These are phyloP conservation scores for Trebouxia sp. DNA, from an alignment of 139 green algal species.

Conservation along the genomic window DNA sequence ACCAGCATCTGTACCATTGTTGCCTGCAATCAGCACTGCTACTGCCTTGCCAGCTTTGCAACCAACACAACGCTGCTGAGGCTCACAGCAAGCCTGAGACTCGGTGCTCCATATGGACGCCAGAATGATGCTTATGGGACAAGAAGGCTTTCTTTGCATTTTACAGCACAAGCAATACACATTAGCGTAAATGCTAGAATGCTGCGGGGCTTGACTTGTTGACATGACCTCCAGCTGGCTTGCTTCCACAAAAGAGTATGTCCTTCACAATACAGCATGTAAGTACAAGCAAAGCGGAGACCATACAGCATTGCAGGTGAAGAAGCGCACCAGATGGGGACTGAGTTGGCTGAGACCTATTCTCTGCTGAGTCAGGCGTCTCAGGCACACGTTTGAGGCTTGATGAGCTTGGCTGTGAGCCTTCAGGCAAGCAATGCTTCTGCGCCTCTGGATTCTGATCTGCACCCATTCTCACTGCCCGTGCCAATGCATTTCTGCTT, in stretches of 20 bases:
- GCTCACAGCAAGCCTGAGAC: no score
- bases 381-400: conserved; percentile 22
- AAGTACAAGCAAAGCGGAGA: no score
- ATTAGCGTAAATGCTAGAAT: background rate
- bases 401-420: conserved; percentile 9
- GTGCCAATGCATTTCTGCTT: no score
- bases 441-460: background rate
- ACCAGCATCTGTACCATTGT: no score
- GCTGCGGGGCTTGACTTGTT: background rate
- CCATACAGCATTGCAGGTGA: background rate
- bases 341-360: conserved; percentile 20
- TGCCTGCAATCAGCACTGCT: no score
- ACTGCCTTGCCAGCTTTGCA: no score
- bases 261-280: no score
- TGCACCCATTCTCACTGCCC: background rate
- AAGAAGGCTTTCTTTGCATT: background rate
- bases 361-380: conserved; percentile 23
- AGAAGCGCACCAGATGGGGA: background rate
- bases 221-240: background rate
- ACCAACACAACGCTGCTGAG: no score
- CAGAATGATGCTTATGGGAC: background rate
- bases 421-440: background rate
- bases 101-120: no score
- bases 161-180: background rate
- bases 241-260: no score